Base-by-base conservation (phyloP, 306 rosid species). In the Castanopsis chinensis region DNA sequence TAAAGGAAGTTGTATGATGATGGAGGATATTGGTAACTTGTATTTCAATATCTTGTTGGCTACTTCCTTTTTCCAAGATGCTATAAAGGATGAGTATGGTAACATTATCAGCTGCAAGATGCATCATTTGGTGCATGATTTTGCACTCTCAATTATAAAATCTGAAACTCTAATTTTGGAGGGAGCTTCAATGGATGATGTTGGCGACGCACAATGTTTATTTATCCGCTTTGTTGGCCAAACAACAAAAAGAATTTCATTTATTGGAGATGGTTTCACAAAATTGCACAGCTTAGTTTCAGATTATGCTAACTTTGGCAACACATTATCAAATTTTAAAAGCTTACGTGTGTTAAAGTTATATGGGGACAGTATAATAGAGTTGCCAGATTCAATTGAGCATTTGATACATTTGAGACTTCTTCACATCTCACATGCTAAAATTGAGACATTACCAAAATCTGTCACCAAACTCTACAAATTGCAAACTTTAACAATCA, bases 61-160 rank as follows among this genome's bases (percentile, higher is more conserved):
- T 11, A 76, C 21, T 18, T 69, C 76, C n/a, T 52, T 81, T 30
- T 69, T 75, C 19, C 81, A 81, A 71, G 78, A 71, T 51, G 77
- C 60, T 1, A 3, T 0, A 15, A 52, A 3, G 49, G 74, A 76
- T 19, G 49, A 0, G 0, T 0, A 18, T 21, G 73, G 21, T 4
- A 19, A 13, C 6, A 37, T 28, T 12, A 14, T 5, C 0, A 10
- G 3, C 6, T 76, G 53, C 15, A 71, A 81, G 59, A 81, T 81
- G 85, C 85, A 76, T 4, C 81, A 76, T 81, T 56, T 52, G 28
- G 35, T 81, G 8, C 76, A 75, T 23, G 84, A 58, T 21, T 76
- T 81, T 32, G 84, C 84, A n/a, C 59, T 11, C 49, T 74, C 52
- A 43, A 61, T 64, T 52, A 17, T 49, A 11, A 33, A 25, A 57